A percentile compares a stretch with the other conserved stretches of the same genome.
phyloP scores from a whole-genome alignment of 2,329 filamentous ascomycete species.

The Penicillium polonicum region DNA sequence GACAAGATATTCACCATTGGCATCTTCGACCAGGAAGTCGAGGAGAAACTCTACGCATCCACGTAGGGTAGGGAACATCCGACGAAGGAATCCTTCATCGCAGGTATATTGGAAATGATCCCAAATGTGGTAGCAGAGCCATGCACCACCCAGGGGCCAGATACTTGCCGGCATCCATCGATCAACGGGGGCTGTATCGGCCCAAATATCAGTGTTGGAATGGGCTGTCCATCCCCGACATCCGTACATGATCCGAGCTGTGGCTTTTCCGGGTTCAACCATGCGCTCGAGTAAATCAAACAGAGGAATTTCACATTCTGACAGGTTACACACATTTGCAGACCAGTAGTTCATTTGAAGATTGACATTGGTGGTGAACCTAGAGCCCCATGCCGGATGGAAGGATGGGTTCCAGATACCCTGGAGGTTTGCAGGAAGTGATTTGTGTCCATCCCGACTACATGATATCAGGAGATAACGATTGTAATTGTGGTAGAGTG shows the following conservation, averaged over 20 bases:
- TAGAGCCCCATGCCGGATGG: constrained; percentile 52
- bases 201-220: constrained; percentile 60
- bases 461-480: constrained; percentile 57
- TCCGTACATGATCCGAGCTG: constrained; percentile 55
- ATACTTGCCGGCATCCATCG: constrained; percentile 43
- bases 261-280: constrained; percentile 46
- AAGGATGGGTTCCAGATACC: constrained; percentile 56
- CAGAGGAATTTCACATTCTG: constrained; percentile 43
- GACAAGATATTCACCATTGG: constrained; percentile 22
- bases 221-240: constrained; percentile 58
- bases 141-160: constrained; percentile 51
- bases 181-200: constrained; percentile 54
- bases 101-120: constrained; percentile 56
- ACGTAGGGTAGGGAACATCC: constrained; percentile 27
- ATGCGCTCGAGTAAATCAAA: constrained; percentile 44
- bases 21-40: constrained; percentile 30
- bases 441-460: constrained; percentile 46
- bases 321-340: constrained; percentile 53
- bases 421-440: constrained; percentile 58
- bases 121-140: constrained; percentile 62
- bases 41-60: constrained; percentile 33
- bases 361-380: constrained; percentile 62
- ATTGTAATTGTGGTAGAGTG: constrained; percentile 54
- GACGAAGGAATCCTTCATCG: constrained; percentile 20
- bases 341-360: constrained; percentile 63